Evolutionary conservation across 2,329 filamentous ascomycete genomes (phyloP), one percentile per base, ranked within the genome.

Genomic region (Sarocladium oryzae): DNA sequence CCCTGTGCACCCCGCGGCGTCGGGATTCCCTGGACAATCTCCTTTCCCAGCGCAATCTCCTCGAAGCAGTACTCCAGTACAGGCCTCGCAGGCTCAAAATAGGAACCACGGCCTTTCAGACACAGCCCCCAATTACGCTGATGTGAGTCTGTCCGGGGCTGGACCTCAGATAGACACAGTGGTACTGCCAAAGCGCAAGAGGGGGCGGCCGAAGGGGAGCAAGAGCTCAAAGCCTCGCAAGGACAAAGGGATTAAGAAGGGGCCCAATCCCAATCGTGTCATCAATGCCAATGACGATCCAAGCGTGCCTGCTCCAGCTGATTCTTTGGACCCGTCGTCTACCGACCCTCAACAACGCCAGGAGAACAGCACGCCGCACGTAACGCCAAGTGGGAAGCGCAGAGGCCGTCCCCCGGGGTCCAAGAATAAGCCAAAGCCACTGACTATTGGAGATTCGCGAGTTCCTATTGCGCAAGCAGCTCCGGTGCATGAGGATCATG

Each of bases 121-220:
- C 8, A 5, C 43, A 15, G 11, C 11, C 4, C 16, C 43, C 28
- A 48, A 21, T n/a, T 20, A 9, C 15, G 11, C 20, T 8, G 40
- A n/a, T 4, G 9, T 8, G 9, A 11, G n/a, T 8, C 6, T 11
- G 21, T 11, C 40, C 8, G 40, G 15, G 4, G 23, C 40, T 4
- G 43, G 43, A 13, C 43, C 56, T 16, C 45, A 57, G 16, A 36
- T 55, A 6, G 53, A 54, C 7, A 46, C 30, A n/a, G 48, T 40
- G 7, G 20, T 49, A 1, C 52, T 61, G 20, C 48, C 61, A 32
- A 79, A 74, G 57, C 69, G 77, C 49, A 66, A 68, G 6, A 70
- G 78, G 55, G 78, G 79, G 15, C 69, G 79, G 16, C 78, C 79
- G 7, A 81, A 80, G 56, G 79, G 78, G 2, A 81, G 77, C 63